Evolutionary conservation across 345 rosid species (phyloP).

Genomic region (Citrus cavaleriei): DNA sequence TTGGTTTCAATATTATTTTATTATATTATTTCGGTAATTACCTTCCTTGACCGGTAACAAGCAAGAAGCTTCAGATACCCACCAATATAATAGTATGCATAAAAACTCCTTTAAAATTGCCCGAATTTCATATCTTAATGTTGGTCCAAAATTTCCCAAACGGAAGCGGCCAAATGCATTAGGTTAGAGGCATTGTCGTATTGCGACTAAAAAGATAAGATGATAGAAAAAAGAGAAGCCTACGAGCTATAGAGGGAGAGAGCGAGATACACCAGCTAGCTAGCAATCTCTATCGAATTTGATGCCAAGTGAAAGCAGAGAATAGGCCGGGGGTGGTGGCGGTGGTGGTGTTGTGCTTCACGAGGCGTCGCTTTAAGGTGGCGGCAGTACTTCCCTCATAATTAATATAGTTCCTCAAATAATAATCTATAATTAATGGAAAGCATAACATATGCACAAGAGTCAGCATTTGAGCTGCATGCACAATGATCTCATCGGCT

Average conservation of each 20-base stretch:
- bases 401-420: background rate
- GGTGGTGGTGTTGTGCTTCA: conserved; percentile 1
- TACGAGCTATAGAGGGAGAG: background rate
- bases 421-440: background rate
- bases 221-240: background rate
- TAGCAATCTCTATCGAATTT: conserved; percentile 6
- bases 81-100: background rate
- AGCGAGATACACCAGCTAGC: background rate
- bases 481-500: conserved; percentile 17
- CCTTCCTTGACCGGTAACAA: background rate
- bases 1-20: background rate
- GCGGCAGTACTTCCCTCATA: conserved; percentile 1
- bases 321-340: background rate
- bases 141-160: conserved; percentile 12
- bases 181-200: conserved; percentile 3
- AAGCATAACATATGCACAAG: background rate
- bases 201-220: background rate
- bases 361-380: conserved; percentile 14
- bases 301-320: background rate
- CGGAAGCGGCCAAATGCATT: conserved; percentile 1
- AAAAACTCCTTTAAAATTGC: background rate
- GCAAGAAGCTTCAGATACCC: background rate
- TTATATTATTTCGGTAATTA: background rate
- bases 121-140: background rate
- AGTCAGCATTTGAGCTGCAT: conserved; percentile 14